phyloP scores from a whole-genome alignment of 1,139 yeast species.

The Candida glucosophila region DNA sequence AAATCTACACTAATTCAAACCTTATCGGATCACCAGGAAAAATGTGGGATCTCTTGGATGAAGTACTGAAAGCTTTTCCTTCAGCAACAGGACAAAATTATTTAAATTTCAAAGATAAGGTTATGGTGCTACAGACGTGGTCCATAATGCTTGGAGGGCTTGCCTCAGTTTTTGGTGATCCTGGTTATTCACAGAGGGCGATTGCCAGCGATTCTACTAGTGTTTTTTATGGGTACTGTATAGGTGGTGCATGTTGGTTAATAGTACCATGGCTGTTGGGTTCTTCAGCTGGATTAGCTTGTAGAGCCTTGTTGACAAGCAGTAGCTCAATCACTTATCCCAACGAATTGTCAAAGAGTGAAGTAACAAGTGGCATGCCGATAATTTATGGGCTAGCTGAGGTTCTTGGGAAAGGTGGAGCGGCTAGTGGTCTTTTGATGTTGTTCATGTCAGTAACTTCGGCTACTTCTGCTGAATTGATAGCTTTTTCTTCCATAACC shows the following conservation, averaged over 20 bases:
- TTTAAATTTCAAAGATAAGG: slow-evolving; percentile 11
- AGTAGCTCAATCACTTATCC: slow-evolving; percentile 22
- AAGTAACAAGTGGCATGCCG: slow-evolving; percentile 16
- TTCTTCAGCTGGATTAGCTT: slow-evolving; percentile 16
- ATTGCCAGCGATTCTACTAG: slow-evolving; percentile 30
- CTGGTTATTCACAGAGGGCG: slow-evolving; percentile 33
- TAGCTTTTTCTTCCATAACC: slow-evolving; percentile 25
- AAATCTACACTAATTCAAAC: slow-evolving; percentile 15
- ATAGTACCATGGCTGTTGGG: slow-evolving; percentile 20
- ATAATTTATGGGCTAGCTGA: slow-evolving; percentile 11
- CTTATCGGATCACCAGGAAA: slow-evolving; percentile 26
- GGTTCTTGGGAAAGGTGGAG: slow-evolving; percentile 22
- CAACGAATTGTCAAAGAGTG: slow-evolving; percentile 8
- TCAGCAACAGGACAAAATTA: slow-evolving; percentile 10
- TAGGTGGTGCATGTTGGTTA: slow-evolving; percentile 35
- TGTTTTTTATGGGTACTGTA: slow-evolving; percentile 24
- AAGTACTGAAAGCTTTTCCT: slow-evolving; percentile 16
- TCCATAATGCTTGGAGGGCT: slow-evolving; percentile 9
- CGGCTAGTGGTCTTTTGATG: slow-evolving; percentile 22
- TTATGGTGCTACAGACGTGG: slow-evolving; percentile 13
- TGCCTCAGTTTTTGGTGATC: slow-evolving; percentile 27
- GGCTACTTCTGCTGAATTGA: slow-evolving; percentile 27
- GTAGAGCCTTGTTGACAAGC: slow-evolving; percentile 17
- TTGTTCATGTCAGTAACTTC: slow-evolving; percentile 27
- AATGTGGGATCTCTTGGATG: slow-evolving; percentile 23